Evolutionary conservation across 441 rosid species (phyloP), one percentile per base, ranked within the genome.

Genomic region (Mallotus japonicus): DNA sequence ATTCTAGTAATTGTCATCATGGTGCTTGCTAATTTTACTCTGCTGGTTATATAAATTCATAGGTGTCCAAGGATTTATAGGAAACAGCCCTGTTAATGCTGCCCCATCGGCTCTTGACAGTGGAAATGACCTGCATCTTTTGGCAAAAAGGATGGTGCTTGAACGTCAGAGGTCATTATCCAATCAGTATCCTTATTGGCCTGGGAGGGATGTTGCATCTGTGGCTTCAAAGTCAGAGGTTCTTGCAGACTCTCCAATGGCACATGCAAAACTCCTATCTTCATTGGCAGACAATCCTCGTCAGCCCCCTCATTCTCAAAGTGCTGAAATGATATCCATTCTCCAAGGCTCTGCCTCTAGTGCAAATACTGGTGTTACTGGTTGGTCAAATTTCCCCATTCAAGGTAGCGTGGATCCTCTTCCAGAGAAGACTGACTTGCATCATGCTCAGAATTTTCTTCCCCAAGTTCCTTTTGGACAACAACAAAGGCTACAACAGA

Each of bases 111-210:
- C 84, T 74, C 79, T 75, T 68, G 97, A 92, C 78, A 78, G 85
- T 82, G 94, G 85, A 57, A 86, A 79, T 77, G 90, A 89, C 62
- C 69, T 88, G 60, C 85, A 87, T 81, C 91, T 88, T 63, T 81
- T 93, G 86, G 91, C 91, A 49, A 83, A 89, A 83, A 88, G 86
- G 88, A 59, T 89, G 87, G 80, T 92, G 42, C 89, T 92, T 72
- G 99, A 96, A 73, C 87, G 82, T 67, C 97, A 93, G 82, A 87
- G 86, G 78, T 77, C 93, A 62, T 64, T 86, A 53, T 80, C 92
- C 8, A 82, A 77, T 84, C 78, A 85, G 5, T 86, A 87, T 81
- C 80, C 88, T 16, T 83, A 81, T 82, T 89, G 95, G 98, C 85
- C 87, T 3, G 97, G 92, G 61, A 83, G 90, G 78, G 98, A 96